Conservation (phyloP, 352 stramenopile genomes). For the Globisporangium lucens region DNA sequence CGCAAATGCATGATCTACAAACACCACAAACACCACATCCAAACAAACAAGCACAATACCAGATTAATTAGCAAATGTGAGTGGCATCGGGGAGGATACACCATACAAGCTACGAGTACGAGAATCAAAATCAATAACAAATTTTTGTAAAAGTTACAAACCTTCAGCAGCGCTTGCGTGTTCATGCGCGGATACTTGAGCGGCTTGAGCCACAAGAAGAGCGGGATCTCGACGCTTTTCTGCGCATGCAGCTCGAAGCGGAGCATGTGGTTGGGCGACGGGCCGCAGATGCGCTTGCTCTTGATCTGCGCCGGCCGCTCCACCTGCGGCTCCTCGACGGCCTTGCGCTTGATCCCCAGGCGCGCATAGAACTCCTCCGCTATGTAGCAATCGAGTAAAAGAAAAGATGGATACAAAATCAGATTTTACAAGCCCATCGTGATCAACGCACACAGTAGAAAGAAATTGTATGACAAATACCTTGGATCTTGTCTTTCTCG, state of each 20-base stretch:
- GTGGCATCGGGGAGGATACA: background rate
- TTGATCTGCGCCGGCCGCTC: conserved; percentile 15
- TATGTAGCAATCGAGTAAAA: conserved; percentile 6
- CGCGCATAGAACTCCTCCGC: conserved; percentile 38
- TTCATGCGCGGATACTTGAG: conserved; percentile 33
- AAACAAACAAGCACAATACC: background rate
- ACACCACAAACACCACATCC: background rate
- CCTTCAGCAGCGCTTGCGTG: conserved; percentile 46
- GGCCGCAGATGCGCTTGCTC: conserved; percentile 21
- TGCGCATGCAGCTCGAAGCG: conserved; percentile 48
- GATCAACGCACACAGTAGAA: background rate
- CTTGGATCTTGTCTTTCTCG: conserved; percentile 38
- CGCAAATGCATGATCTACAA: conserved; percentile 50
- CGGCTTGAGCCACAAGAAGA: conserved; percentile 35
- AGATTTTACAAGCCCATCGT: background rate
- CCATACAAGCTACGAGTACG: background rate
- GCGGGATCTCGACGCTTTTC: conserved; percentile 30
- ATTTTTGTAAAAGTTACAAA: conserved; percentile 7
- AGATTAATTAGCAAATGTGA: background rate
- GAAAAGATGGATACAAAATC: background rate
- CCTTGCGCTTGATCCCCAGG: conserved; percentile 62
- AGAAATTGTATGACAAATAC: conserved; percentile 1
- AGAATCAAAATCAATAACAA: no score
- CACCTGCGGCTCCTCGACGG: conserved; percentile 14
- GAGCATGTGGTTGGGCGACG: conserved; percentile 35